A percentile compares a stretch with the other conserved stretches of the same genome.
Conservation (phyloP, 257 asterid genomes). For the Capsicum pubescens region DNA sequence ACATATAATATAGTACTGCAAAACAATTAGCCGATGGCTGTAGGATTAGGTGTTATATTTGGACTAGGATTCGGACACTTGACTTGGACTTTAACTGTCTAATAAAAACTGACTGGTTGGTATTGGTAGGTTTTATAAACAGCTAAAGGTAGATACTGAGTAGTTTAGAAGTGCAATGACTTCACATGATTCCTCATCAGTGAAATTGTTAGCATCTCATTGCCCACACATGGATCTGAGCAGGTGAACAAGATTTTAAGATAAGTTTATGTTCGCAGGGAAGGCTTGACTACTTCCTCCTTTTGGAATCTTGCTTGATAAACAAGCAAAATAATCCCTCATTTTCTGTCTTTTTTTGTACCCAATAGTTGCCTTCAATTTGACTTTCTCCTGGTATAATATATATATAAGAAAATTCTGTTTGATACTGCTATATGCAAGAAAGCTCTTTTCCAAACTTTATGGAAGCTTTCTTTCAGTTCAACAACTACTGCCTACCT, state of each 20-base stretch:
- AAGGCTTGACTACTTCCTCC: background rate
- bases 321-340: background rate
- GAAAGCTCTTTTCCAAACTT: background rate
- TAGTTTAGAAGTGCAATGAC: background rate
- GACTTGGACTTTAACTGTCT: no score
- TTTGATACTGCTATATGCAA: background rate
- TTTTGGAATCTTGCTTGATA: slow-evolving; percentile 12
- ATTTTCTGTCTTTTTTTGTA: background rate
- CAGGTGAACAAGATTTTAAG: slow-evolving; percentile 18
- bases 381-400: slow-evolving; percentile 8
- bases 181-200: background rate
- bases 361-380: background rate
- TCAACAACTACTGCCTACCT: background rate
- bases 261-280: background rate
- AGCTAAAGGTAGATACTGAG: background rate
- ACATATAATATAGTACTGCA: no score
- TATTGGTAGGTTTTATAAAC: background rate
- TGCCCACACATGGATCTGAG: background rate
- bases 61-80: no score
- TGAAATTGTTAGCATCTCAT: slow-evolving; percentile 6
- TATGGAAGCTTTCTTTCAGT: slow-evolving; percentile 6
- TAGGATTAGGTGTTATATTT: no score
- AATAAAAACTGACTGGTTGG: background rate
- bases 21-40: no score
- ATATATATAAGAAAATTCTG: background rate